phyloP scores from a whole-genome alignment of 495 filamentous ascomycete species.

The Polyplosphaeria fusca region DNA sequence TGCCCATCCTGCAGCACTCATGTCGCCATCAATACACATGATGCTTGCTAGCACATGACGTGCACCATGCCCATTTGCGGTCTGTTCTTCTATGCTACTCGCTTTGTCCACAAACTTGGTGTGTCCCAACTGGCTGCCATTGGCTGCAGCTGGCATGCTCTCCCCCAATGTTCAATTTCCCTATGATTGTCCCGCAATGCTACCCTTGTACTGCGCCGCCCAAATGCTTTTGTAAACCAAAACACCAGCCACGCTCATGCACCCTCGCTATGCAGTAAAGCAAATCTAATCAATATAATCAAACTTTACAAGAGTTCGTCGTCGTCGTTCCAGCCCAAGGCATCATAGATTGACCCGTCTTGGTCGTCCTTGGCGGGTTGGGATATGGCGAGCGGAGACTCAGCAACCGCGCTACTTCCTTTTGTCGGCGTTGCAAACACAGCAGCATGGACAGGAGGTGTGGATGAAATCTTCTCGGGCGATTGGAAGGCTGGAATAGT shows the following conservation, averaged over 20 bases:
- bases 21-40: too few species aligned
- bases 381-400: constrained; percentile 12
- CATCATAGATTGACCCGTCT: constrained; percentile 61
- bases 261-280: constrained; percentile 25
- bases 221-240: constrained; percentile 4
- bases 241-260: background rate
- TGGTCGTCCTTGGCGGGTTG: constrained; percentile 27
- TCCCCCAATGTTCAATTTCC: too few species aligned
- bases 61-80: too few species aligned
- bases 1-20: too few species aligned
- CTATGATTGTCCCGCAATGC: too few species aligned
- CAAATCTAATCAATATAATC: background rate
- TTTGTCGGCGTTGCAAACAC: constrained; percentile 19
- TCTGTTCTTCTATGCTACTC: too few species aligned
- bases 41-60: too few species aligned
- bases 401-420: constrained; percentile 6
- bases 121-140: too few species aligned
- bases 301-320: constrained; percentile 43
- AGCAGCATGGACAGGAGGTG: background rate
- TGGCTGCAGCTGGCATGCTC: too few species aligned
- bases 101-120: too few species aligned
- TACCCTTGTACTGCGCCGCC: constrained; percentile 11
- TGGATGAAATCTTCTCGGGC: background rate
- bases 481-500: background rate
- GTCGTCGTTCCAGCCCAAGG: constrained; percentile 75